A percentile compares a stretch with the other conserved stretches of the same genome.
phyloP scores from a whole-genome alignment of 1,284 basidiomycete species.

The Sporisorium exsertum region DNA sequence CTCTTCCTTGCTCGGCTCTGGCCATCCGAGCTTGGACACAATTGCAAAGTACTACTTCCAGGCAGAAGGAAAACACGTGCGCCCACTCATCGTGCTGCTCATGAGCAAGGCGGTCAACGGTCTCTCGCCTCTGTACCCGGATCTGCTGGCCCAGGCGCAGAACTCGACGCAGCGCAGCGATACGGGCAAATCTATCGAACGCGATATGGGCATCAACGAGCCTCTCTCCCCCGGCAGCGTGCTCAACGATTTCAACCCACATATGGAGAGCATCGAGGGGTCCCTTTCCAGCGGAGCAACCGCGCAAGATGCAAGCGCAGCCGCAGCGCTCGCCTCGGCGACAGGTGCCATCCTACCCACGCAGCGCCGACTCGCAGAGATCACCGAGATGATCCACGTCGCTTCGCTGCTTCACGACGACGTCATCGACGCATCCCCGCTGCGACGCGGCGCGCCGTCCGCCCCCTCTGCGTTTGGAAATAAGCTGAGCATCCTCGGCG shows the following conservation, averaged over 20 bases:
- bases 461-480: slow-evolving; percentile 93
- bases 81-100: slow-evolving; percentile 89
- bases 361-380: slow-evolving; percentile 91
- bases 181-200: slow-evolving; percentile 56
- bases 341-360: slow-evolving; percentile 76
- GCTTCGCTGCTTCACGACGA: slow-evolving; percentile 95
- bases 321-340: slow-evolving; percentile 19
- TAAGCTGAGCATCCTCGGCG: slow-evolving; percentile 92
- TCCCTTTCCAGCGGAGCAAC: slow-evolving; percentile 4
- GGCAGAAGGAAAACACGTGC: slow-evolving; percentile 79
- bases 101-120: slow-evolving; percentile 92
- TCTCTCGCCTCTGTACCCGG: slow-evolving; percentile 73
- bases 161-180: slow-evolving; percentile 62
- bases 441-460: slow-evolving; percentile 83
- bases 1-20: slow-evolving; percentile 83
- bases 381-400: slow-evolving; percentile 98
- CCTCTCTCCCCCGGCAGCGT: slow-evolving; percentile 80
- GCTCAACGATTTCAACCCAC: slow-evolving; percentile 85
- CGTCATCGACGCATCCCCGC: slow-evolving; percentile 86
- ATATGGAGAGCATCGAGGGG: slow-evolving; percentile 50
- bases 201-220: slow-evolving; percentile 73
- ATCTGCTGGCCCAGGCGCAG: slow-evolving; percentile 68
- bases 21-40: slow-evolving; percentile 85
- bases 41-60: slow-evolving; percentile 95
- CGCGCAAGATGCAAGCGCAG: slow-evolving; percentile 11